These are phyloP conservation scores for Pulveroboletus sp. DNA, from an alignment of 768 basidiomycete species.

Conservation along the genomic window DNA sequence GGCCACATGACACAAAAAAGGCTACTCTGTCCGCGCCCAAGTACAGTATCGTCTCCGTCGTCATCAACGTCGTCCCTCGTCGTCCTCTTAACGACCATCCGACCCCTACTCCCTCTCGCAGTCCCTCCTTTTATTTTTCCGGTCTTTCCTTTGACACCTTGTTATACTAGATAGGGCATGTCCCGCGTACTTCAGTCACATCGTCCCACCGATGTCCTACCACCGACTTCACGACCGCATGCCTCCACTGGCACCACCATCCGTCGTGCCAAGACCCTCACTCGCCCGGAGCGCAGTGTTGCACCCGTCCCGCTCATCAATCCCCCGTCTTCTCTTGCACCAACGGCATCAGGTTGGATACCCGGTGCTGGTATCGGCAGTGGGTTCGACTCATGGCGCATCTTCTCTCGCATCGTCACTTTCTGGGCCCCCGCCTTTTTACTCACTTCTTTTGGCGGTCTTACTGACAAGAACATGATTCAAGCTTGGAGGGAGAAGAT, in stretches of 20 bases:
- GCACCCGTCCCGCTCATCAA: slow-evolving; percentile 93
- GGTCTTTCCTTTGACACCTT: not conserved
- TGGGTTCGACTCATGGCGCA: slow-evolving; percentile 64
- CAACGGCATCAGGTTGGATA: slow-evolving; percentile 36
- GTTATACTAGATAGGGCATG: slow-evolving; percentile 9
- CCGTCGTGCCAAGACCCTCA: slow-evolving; percentile 91
- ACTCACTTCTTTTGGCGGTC: slow-evolving; percentile 67
- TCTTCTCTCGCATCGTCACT: slow-evolving; percentile 74
- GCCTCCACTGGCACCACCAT: slow-evolving; percentile 52
- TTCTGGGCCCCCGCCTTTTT: slow-evolving; percentile 88
- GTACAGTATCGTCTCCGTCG: not conserved
- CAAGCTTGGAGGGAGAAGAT: slow-evolving; percentile 99
- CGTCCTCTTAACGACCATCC: not conserved
- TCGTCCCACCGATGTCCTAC: slow-evolving; percentile 46
- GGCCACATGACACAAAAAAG: not conserved
- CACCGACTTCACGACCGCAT: slow-evolving; percentile 39
- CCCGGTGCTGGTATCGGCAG: slow-evolving; percentile 26
- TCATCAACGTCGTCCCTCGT: not conserved
- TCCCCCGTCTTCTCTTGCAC: slow-evolving; percentile 50
- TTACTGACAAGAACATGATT: slow-evolving; percentile 69
- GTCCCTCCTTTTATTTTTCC: not conserved
- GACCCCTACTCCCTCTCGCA: not conserved
- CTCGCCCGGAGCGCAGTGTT: slow-evolving; percentile 90
- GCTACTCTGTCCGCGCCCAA: too few relatives aligned
- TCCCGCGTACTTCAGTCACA: slow-evolving; percentile 9